Evolutionary conservation across 345 rosid genomes (phyloP).

Genomic region (Lepidium aucheri): DNA sequence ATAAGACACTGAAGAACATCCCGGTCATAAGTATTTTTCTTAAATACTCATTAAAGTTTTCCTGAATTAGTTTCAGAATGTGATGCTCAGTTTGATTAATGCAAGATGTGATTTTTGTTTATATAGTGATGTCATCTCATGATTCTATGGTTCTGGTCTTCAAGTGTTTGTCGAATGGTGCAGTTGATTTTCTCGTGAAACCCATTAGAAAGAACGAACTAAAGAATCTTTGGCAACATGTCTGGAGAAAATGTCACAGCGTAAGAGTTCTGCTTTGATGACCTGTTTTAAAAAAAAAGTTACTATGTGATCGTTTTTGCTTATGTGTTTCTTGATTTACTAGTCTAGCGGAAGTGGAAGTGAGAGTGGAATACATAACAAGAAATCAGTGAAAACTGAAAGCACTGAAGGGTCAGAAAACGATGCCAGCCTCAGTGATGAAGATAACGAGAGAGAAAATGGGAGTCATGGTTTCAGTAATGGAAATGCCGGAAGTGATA

Average conservation of each 20-base stretch:
- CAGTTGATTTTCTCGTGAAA: constrained; percentile 77
- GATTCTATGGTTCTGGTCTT: constrained; percentile 78
- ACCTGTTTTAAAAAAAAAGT: not conserved
- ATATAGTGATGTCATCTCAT: constrained; percentile 80
- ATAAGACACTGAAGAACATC: constrained; percentile 51
- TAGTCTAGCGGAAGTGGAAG: constrained; percentile 75
- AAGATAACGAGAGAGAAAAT: constrained; percentile 36
- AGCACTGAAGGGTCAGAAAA: constrained; percentile 39
- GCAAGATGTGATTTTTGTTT: constrained; percentile 17
- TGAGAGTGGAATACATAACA: constrained; percentile 58
- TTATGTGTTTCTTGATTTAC: constrained; percentile 11
- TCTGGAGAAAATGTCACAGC: constrained; percentile 80
- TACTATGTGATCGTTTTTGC: not conserved
- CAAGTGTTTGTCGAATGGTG: constrained; percentile 77
- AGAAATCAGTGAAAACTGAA: constrained; percentile 36
- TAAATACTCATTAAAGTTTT: not conserved
- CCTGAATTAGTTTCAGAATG: not conserved
- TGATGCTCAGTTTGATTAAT: constrained; percentile 12
- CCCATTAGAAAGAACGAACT: constrained; percentile 84
- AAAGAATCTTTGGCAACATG: constrained; percentile 80
- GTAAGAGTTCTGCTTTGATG: constrained; percentile 35
- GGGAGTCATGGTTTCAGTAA: constrained; percentile 32
- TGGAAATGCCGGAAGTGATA: constrained; percentile 48
- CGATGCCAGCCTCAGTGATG: constrained; percentile 31
- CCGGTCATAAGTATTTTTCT: constrained; percentile 59